A percentile compares a stretch with the other conserved stretches of the same genome.
phyloP scores from a whole-genome alignment of 257 asterid species.

The Cruciata laevipes region DNA sequence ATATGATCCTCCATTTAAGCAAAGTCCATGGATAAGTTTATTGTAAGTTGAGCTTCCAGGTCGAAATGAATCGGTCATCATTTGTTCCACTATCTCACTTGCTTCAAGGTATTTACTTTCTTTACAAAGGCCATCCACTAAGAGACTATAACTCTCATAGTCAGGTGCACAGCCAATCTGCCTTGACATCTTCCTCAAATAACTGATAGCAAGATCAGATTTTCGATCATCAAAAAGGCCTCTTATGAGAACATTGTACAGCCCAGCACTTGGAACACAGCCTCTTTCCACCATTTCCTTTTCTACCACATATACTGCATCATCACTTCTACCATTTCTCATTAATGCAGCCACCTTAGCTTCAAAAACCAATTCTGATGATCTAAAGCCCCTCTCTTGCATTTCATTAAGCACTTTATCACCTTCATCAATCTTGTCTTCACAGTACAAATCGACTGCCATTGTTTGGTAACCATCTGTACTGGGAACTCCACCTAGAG shows the following conservation, averaged over 20 bases:
- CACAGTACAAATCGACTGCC: slow-evolving; percentile 63
- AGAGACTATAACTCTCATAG: slow-evolving; percentile 44
- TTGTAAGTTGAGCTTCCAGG: slow-evolving; percentile 45
- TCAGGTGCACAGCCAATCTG: slow-evolving; percentile 58
- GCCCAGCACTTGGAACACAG: slow-evolving; percentile 45
- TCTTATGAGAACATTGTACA: slow-evolving; percentile 57
- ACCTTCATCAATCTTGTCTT: slow-evolving; percentile 62
- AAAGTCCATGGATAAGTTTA: slow-evolving; percentile 56
- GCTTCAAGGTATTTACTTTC: slow-evolving; percentile 68
- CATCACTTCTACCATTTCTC: slow-evolving; percentile 36
- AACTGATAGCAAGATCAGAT: slow-evolving; percentile 39
- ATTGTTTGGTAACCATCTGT: slow-evolving; percentile 55
- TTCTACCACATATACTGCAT: slow-evolving; percentile 56
- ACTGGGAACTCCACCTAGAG: slow-evolving; percentile 56
- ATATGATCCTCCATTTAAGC: slow-evolving; percentile 45
- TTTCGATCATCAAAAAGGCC: slow-evolving; percentile 48
- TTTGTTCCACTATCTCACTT: slow-evolving; percentile 57
- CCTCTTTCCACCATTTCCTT: slow-evolving; percentile 49
- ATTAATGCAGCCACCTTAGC: slow-evolving; percentile 57
- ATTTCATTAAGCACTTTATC: slow-evolving; percentile 53
- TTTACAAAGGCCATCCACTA: slow-evolving; percentile 60
- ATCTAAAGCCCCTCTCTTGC: slow-evolving; percentile 46
- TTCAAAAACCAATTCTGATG: slow-evolving; percentile 48
- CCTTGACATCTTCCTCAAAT: slow-evolving; percentile 48
- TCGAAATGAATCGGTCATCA: slow-evolving; percentile 47